phyloP scores from a whole-genome alignment of 1,139 yeast genomes.

The Sugiyamaella castrensis region DNA sequence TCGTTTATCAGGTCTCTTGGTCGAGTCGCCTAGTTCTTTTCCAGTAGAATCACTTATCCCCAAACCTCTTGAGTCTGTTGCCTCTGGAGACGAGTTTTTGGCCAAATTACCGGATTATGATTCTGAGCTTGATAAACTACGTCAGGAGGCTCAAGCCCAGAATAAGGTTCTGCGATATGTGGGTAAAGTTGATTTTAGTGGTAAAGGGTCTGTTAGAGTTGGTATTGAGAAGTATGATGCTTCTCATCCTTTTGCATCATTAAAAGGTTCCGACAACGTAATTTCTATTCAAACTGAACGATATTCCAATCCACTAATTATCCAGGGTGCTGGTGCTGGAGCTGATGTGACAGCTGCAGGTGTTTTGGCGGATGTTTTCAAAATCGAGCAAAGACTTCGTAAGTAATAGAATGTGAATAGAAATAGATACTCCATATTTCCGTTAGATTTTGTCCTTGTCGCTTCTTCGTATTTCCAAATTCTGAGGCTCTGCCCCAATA shows the following conservation, averaged over 20 bases:
- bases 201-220: slow-evolving; percentile 60
- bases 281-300: slow-evolving; percentile 88
- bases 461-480: no score
- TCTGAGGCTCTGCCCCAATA: no score
- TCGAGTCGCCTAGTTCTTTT: slow-evolving; percentile 92
- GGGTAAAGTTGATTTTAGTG: slow-evolving; percentile 78
- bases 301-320: slow-evolving; percentile 85
- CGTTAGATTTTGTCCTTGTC: no score
- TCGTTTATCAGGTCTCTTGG: slow-evolving; percentile 80
- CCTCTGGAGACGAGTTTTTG: slow-evolving; percentile 74
- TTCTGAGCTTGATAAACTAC: slow-evolving; percentile 67
- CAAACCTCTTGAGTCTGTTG: slow-evolving; percentile 69
- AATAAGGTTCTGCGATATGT: slow-evolving; percentile 89
- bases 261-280: slow-evolving; percentile 95
- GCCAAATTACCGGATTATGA: slow-evolving; percentile 79
- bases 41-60: slow-evolving; percentile 94
- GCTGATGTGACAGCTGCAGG: slow-evolving; percentile 99
- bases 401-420: slow-evolving; percentile 40
- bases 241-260: slow-evolving; percentile 93
- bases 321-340: slow-evolving; percentile 99
- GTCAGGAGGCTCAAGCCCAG: slow-evolving; percentile 77
- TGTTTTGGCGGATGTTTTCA: slow-evolving; percentile 88
- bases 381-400: slow-evolving; percentile 76
- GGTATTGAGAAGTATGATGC: slow-evolving; percentile 76
- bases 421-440: no score